Evolutionary conservation across 148 eudicot species (phyloP).

Genomic region (Rhododendron henanense): DNA sequence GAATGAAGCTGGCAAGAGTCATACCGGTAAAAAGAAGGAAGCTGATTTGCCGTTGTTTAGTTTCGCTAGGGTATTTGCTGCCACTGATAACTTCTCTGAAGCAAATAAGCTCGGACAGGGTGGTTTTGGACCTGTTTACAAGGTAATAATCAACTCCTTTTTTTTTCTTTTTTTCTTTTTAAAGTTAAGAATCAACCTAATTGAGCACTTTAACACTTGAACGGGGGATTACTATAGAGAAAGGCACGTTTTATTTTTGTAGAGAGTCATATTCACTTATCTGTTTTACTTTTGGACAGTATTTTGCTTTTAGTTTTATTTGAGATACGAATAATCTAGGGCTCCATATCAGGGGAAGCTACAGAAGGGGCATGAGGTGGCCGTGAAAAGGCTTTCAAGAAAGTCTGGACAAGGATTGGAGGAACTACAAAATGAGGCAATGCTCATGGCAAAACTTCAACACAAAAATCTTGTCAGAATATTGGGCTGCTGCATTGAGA

Average conservation of each 20-base stretch:
- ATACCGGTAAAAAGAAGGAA: background rate
- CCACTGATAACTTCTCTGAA: background rate
- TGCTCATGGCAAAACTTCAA: background rate
- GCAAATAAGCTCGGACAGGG: slow-evolving; percentile 3
- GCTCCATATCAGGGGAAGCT: background rate
- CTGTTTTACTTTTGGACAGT: background rate
- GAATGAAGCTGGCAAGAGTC: background rate
- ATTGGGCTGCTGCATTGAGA: slow-evolving; percentile 1
- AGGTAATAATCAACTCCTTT: background rate
- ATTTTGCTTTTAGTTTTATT: background rate
- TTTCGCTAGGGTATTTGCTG: background rate
- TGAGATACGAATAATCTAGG: too few species aligned
- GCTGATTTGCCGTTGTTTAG: background rate
- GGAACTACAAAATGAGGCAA: too few species aligned
- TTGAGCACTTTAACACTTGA: background rate
- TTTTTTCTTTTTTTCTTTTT: too few species aligned
- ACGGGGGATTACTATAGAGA: background rate
- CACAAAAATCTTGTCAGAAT: slow-evolving; percentile 8
- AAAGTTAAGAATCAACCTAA: background rate
- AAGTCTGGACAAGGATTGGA: background rate
- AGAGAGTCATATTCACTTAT: background rate
- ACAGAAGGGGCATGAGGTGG: background rate
- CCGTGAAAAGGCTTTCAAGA: slow-evolving; percentile 2
- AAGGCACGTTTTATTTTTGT: background rate
- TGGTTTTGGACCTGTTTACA: slow-evolving; percentile 8